Base-by-base conservation (phyloP, 306 rosid species). In the Lablab purpureus region DNA sequence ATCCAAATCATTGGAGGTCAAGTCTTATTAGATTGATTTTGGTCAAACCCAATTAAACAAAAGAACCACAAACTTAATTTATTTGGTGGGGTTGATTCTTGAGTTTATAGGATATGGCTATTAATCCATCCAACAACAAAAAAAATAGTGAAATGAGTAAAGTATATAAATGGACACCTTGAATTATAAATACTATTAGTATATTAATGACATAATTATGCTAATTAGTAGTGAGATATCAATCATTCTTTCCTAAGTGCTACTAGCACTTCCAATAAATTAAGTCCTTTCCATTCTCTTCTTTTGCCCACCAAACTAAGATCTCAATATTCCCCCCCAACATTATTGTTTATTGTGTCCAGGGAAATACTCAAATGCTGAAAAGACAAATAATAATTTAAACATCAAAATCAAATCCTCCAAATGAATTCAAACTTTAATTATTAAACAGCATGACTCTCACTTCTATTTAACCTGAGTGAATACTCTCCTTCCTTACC, bases 211-310 rank as follows among this genome's bases (percentile, higher is more conserved):
- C 49, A 50, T 51, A 21, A 70, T n/a, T 59, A 60, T 28, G 43
- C 22, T 15, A 7, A 40, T 40, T 40, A 71, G 19, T 32, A 51
- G 8, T 6, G 49, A 71, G 30, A 74, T 64, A 74, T 27, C 46
- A 43, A 58, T 65, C 74, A 36, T 17, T 58, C 55, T 73, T 73
- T 73, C 67, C 14, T 22, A 23, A 37, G 67, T 55, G n/a, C 51
- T 40, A 8, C 47, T 1, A 5, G 65, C 30, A 40, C 49, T 32
- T n/a, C 32, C 32, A 71, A 51, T 37, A 37, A 63, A 63, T 63
- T 10, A 73, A 73, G 51, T 55, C 11, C 73, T 11, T 14, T 47
- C 23, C 12, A 62, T 25, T 72, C 30, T 47, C 47, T 8, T 46
- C 49, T 63, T 63, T 36, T 18, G 23, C 50, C 12, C 32, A 46